These are phyloP conservation scores for Phaeoacremonium minimum DNA, from an alignment of 2,329 filamentous ascomycete species.

Conservation along the genomic window DNA sequence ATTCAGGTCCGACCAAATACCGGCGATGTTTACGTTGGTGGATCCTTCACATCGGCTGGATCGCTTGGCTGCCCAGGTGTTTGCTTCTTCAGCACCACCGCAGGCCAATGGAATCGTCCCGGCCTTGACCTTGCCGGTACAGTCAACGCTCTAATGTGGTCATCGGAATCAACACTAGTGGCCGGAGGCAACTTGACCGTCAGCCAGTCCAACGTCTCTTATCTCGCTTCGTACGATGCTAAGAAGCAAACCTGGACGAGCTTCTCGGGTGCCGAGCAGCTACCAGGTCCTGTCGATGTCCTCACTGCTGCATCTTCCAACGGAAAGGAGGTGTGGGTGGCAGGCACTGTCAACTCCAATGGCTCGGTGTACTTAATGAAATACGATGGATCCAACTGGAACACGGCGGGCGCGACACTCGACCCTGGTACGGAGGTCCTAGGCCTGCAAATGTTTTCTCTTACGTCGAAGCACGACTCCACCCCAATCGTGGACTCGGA, in stretches of 20 bases:
- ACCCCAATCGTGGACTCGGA: conserved; percentile 60
- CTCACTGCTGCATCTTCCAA: conserved; percentile 71
- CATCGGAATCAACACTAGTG: conserved; percentile 64
- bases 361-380: conserved; percentile 76
- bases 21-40: conserved; percentile 78
- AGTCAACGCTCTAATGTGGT: conserved; percentile 73
- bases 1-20: conserved; percentile 69
- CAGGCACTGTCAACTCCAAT: conserved; percentile 65
- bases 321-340: conserved; percentile 73
- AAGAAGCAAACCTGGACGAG: conserved; percentile 62
- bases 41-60: conserved; percentile 78
- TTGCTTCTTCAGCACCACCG: conserved; percentile 70
- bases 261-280: conserved; percentile 55
- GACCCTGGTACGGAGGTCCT: conserved; percentile 64
- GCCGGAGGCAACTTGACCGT: conserved; percentile 74
- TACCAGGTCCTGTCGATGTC: conserved; percentile 78
- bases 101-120: conserved; percentile 74
- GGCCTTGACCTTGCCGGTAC: conserved; percentile 68
- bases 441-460: conserved; percentile 75
- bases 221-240: conserved; percentile 69
- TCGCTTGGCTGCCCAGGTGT: conserved; percentile 77
- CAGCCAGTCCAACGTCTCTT: conserved; percentile 55
- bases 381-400: conserved; percentile 71
- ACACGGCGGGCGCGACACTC: conserved; percentile 59
- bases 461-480: conserved; percentile 63